Conservation (phyloP, 805 yeast genomes). For the Kodamaea neixiangensis region DNA sequence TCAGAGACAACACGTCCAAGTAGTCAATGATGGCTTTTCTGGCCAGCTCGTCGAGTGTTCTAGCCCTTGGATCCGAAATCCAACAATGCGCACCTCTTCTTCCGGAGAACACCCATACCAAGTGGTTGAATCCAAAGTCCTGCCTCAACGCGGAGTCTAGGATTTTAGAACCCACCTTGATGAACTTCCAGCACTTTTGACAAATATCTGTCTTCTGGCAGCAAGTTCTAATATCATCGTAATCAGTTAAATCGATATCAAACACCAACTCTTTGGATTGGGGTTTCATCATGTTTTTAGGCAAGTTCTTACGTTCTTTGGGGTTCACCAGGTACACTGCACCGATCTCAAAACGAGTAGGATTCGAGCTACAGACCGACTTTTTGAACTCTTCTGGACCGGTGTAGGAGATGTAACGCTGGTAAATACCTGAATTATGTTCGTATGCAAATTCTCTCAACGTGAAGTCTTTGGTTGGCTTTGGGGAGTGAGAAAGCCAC, state of each 20-base stretch:
- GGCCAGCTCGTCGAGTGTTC: conserved; percentile 67
- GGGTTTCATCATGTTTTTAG: conserved; percentile 79
- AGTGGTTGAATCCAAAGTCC: conserved; percentile 85
- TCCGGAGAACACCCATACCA: conserved; percentile 96
- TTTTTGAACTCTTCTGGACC: conserved; percentile 71
- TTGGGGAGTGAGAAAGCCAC: conserved; percentile 88
- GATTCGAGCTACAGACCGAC: conserved; percentile 72
- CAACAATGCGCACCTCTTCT: conserved; percentile 99
- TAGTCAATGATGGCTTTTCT: conserved; percentile 84
- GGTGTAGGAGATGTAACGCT: conserved; percentile 79
- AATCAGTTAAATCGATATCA: conserved; percentile 97
- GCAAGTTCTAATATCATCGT: conserved; percentile 91
- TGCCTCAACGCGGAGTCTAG: conserved; percentile 71
- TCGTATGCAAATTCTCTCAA: conserved; percentile 95
- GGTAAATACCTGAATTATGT: conserved; percentile 81
- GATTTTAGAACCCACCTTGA: conserved; percentile 78
- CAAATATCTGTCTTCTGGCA: conserved; percentile 87
- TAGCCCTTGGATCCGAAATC: conserved; percentile 86
- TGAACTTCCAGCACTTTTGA: conserved; percentile 89
- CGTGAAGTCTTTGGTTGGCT: conserved; percentile 72
- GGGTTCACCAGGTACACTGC: conserved; percentile 90
- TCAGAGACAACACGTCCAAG: conserved; percentile 66
- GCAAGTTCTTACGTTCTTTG: conserved; percentile 73
- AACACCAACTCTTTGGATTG: conserved; percentile 84
- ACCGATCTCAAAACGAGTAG: conserved; percentile 93